Evolutionary conservation across 495 filamentous ascomycete species (phyloP).

Genomic region (Penicillium alfredii): DNA sequence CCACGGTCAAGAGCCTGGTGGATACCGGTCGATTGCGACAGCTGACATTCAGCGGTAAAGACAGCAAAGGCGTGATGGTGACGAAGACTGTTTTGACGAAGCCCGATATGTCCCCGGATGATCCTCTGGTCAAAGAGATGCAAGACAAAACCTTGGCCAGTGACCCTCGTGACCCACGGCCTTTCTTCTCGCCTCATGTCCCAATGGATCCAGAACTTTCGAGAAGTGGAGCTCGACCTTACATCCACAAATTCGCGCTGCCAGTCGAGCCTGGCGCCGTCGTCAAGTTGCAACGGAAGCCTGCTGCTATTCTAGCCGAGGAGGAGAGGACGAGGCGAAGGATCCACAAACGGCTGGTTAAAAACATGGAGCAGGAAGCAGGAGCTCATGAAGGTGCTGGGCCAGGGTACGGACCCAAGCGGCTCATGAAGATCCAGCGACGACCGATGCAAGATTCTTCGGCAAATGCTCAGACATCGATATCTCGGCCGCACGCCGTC

Average conservation of each 20-base stretch:
- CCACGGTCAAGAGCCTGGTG: slow-evolving; percentile 56
- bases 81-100: slow-evolving; percentile 51
- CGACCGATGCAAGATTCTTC: slow-evolving; percentile 8
- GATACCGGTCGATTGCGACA: slow-evolving; percentile 53
- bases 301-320: slow-evolving; percentile 22
- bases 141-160: slow-evolving; percentile 46
- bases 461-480: slow-evolving; percentile 18
- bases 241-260: slow-evolving; percentile 6
- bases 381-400: slow-evolving; percentile 4
- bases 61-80: slow-evolving; percentile 45
- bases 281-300: slow-evolving; percentile 38
- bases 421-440: slow-evolving; percentile 31
- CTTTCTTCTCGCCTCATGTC: slow-evolving; percentile 31
- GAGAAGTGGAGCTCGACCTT: slow-evolving; percentile 12
- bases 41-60: slow-evolving; percentile 57
- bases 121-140: slow-evolving; percentile 46
- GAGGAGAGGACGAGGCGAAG: slow-evolving; percentile 26
- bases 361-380: slow-evolving; percentile 16
- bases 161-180: slow-evolving; percentile 12
- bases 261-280: slow-evolving; percentile 29
- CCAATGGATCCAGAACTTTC: slow-evolving; percentile 27
- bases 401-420: slow-evolving; percentile 16
- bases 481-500: slow-evolving; percentile 24
- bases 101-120: slow-evolving; percentile 42
- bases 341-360: slow-evolving; percentile 26